Evolutionary conservation across 306 rosid genomes (phyloP).

Genomic region (Calophaca sinica): DNA sequence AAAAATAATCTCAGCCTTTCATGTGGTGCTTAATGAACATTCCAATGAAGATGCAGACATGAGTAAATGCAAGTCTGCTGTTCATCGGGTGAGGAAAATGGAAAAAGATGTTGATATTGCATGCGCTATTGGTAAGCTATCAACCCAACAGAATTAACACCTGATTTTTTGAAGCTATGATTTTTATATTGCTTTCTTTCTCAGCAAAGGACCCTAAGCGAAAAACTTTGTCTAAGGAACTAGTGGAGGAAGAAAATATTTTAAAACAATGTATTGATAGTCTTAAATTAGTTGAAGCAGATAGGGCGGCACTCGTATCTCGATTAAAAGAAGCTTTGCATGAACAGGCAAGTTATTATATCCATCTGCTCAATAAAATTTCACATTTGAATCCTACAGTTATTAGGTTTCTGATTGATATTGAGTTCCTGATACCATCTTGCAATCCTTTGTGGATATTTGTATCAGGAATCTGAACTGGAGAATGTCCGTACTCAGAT

Average conservation of each 20-base stretch:
- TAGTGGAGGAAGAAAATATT: slow-evolving; percentile 77
- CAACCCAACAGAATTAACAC: slow-evolving; percentile 15
- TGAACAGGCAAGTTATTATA: slow-evolving; percentile 71
- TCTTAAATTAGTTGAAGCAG: slow-evolving; percentile 73
- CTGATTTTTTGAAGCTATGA: slow-evolving; percentile 30
- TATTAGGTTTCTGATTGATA: slow-evolving; percentile 32
- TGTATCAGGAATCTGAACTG: slow-evolving; percentile 84
- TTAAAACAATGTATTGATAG: slow-evolving; percentile 78
- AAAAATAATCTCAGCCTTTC: slow-evolving; percentile 88
- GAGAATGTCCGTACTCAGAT: slow-evolving; percentile 89
- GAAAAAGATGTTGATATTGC: slow-evolving; percentile 81
- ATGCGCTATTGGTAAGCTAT: slow-evolving; percentile 64
- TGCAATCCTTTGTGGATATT: slow-evolving; percentile 36
- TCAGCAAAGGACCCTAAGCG: slow-evolving; percentile 90
- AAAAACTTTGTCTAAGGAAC: slow-evolving; percentile 69
- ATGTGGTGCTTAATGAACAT: slow-evolving; percentile 74
- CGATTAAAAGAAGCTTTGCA: slow-evolving; percentile 81
- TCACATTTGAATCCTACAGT: background rate
- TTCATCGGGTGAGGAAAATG: slow-evolving; percentile 77
- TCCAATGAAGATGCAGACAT: slow-evolving; percentile 77
- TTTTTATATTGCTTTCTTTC: slow-evolving; percentile 53
- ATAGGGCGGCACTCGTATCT: slow-evolving; percentile 78
- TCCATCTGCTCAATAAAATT: slow-evolving; percentile 21
- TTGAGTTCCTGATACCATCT: slow-evolving; percentile 25
- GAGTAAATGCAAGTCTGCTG: slow-evolving; percentile 80